A percentile compares a stretch with the other conserved stretches of the same genome.
Conservation (phyloP, 805 yeast species). For the Saccharomycopsis fodiens region DNA sequence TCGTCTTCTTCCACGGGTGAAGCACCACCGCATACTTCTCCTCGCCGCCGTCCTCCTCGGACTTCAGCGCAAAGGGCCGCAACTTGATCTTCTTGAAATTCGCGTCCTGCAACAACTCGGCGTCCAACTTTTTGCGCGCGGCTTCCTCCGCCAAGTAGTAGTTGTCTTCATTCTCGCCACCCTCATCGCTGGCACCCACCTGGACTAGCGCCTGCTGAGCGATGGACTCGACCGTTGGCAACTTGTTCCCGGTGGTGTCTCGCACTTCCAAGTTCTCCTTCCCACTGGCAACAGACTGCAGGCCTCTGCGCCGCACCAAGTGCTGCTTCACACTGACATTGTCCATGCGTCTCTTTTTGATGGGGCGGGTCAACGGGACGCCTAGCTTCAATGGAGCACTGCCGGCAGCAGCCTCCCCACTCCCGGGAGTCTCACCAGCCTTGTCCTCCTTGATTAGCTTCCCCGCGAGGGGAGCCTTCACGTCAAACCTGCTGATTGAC, state of each 20-base stretch:
- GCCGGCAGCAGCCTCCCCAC: not conserved
- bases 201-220: not conserved
- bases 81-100: not conserved
- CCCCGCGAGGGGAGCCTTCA: not conserved
- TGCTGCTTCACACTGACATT: not conserved
- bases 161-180: constrained; percentile 1
- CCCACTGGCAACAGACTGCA: not conserved
- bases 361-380: not conserved
- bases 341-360: not conserved
- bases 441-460: not conserved
- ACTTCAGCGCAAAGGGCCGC: not conserved
- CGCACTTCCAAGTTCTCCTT: not conserved
- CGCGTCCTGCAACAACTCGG: not conserved
- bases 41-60: constrained; percentile 5
- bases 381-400: not conserved
- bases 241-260: not conserved
- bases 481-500: constrained; percentile 2
- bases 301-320: not conserved
- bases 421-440: not conserved
- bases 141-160: not conserved
- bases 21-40: constrained; percentile 7
- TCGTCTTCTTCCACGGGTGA: constrained; percentile 9
- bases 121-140: not conserved
- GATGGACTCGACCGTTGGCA: not conserved
- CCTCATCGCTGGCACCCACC: not conserved